phyloP scores from a whole-genome alignment of 305 asterid genomes.

The Stenogyne calaminthoides region DNA sequence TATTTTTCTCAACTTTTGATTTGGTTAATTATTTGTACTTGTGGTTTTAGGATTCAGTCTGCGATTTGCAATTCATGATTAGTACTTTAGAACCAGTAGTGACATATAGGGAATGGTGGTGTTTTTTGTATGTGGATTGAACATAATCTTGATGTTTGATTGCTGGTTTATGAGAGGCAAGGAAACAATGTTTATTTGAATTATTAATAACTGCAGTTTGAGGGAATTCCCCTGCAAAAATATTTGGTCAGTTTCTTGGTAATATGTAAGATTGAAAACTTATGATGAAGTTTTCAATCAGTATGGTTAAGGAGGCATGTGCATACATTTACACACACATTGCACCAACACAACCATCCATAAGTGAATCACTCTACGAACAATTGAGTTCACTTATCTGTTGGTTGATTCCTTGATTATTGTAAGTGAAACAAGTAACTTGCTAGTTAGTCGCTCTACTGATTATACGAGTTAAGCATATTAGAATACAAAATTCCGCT shows the following conservation, averaged over 20 bases:
- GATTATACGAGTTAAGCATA: background rate
- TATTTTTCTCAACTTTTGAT: conserved; percentile 25
- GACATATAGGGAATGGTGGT: background rate
- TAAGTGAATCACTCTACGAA: background rate
- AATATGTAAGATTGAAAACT: background rate
- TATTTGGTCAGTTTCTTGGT: conserved; percentile 2
- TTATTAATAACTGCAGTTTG: background rate
- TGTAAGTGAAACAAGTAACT: background rate
- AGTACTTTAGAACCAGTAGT: background rate
- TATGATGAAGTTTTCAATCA: background rate
- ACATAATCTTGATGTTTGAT: conserved; percentile 8
- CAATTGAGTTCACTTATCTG: background rate
- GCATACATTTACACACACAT: background rate
- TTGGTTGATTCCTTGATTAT: conserved; percentile 1
- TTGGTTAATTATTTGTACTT: background rate
- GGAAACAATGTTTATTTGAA: background rate
- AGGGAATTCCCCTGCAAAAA: background rate
- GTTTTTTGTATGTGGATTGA: conserved; percentile 4
- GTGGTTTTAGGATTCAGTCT: background rate
- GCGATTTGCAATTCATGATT: background rate
- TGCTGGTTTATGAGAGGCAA: background rate
- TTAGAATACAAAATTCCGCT: too few relatives aligned
- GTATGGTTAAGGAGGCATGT: background rate
- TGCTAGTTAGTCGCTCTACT: background rate
- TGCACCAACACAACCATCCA: background rate